Evolutionary conservation across 2,329 filamentous ascomycete species (phyloP), one percentile per base, ranked within the genome.

Genomic region (Calonectria leucothoes): DNA sequence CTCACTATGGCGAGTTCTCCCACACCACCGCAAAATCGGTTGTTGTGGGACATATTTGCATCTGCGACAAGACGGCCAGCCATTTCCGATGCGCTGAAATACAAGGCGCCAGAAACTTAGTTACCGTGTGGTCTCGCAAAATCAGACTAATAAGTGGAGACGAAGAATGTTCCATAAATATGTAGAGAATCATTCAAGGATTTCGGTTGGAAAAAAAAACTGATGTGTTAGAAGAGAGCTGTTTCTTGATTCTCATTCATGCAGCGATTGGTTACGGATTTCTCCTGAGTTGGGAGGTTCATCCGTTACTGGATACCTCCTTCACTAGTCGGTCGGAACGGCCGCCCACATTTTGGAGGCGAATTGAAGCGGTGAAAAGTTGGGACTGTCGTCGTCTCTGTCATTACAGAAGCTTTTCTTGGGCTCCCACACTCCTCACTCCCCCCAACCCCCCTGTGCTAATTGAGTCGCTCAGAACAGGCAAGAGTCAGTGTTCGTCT

Each of bases 401-500:
- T 79, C 77, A 78, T 77, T 69, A 75, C 71, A 76, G 78, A 79
- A 75, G 72, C 70, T 74, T 80, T 57, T 79, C 77, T 77, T 73
- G 72, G 73, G 66, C 76, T 75, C 63, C 59, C 69, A 71, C 69
- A 68, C 63, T 39, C 71, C 61, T 71, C 74, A 67, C 74, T 70
- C 75, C 49, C 61, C 55, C 73, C 77, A 64, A 66, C 64, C 66
- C 51, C 74, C 73, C 72, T 76, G 74, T 72, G 74, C 66, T 72
- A 49, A 27, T 73, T 74, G 78, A 80, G 74, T 80, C 79, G 76
- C 76, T 78, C 75, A 76, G 72, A 78, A 72, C 52, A 74, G 79
- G 77, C 77, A 77, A 80, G 79, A 80, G 79, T 80, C 79, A 80
- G 77, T 79, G 72, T 78, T 79, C 75, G 76, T 75, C 64, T 71